These are phyloP conservation scores for Sphenostylis stenocarpa DNA, from an alignment of 306 rosid genomes.

Conservation along the genomic window DNA sequence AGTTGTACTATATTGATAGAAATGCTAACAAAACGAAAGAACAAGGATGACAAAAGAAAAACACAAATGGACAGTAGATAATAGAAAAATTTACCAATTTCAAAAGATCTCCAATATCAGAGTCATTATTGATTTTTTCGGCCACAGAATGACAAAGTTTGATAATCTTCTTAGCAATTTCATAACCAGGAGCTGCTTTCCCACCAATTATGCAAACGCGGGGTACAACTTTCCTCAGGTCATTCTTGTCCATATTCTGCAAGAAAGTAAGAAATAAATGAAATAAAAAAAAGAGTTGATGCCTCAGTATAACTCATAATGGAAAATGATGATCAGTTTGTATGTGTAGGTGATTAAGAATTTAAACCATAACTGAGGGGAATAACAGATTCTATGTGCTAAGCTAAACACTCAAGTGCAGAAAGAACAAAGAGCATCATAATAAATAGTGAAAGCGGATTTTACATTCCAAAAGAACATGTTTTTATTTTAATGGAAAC, in stretches of 20 bases:
- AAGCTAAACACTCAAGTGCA: conserved; percentile 18
- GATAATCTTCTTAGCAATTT: conserved; percentile 69
- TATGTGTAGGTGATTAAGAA: background rate
- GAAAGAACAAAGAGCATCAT: conserved; percentile 8
- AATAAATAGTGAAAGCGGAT: conserved; percentile 14
- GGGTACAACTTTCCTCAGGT: conserved; percentile 62
- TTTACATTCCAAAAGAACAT: background rate
- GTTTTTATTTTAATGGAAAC: conserved; percentile 7
- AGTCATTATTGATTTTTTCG: conserved; percentile 61
- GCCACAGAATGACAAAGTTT: conserved; percentile 71
- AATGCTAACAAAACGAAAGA: conserved; percentile 25
- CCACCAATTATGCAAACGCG: conserved; percentile 85
- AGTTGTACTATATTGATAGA: background rate
- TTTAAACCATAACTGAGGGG: background rate
- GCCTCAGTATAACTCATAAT: conserved; percentile 17
- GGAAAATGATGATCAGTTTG: conserved; percentile 15
- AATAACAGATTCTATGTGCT: conserved; percentile 10
- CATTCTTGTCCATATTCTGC: conserved; percentile 64
- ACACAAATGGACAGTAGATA: background rate
- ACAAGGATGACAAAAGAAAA: background rate
- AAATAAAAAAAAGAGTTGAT: conserved; percentile 9
- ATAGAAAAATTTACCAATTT: conserved; percentile 48
- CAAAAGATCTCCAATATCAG: conserved; percentile 67
- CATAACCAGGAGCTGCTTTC: conserved; percentile 83
- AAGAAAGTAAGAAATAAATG: conserved; percentile 20